Conservation (phyloP, 495 filamentous ascomycete genomes). For the Trichocladium antarcticum region DNA sequence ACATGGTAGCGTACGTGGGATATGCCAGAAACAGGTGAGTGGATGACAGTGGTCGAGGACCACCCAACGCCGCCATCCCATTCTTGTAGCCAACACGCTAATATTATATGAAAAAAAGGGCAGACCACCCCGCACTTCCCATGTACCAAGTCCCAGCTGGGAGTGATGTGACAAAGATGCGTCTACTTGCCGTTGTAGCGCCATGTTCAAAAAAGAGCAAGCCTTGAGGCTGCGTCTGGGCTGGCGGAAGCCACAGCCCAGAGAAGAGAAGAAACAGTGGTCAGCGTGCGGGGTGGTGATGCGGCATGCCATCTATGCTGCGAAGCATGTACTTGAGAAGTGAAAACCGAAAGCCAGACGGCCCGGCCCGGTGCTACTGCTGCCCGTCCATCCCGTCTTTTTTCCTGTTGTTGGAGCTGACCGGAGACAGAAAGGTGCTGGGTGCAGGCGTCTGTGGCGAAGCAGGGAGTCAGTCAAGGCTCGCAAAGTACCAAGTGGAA, state of each 20-base stretch:
- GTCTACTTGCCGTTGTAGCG: not conserved
- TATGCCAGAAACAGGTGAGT: not conserved
- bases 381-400: not conserved
- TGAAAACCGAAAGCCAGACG: not conserved
- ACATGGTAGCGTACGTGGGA: too few species aligned
- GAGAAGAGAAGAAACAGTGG: conserved; percentile 2
- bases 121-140: conserved; percentile 5
- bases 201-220: not conserved
- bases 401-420: not conserved
- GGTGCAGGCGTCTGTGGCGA: not conserved
- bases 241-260: not conserved
- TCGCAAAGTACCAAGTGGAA: not conserved
- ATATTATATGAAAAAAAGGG: not conserved
- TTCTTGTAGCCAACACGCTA: not conserved
- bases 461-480: not conserved
- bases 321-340: conserved; percentile 4
- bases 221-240: not conserved
- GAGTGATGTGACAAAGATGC: conserved; percentile 4
- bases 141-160: conserved; percentile 1
- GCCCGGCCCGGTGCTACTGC: not conserved
- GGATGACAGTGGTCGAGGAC: not conserved
- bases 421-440: not conserved
- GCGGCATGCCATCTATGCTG: conserved; percentile 5
- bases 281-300: conserved; percentile 1
- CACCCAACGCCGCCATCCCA: not conserved